Percentiles rank a stretch among this genome's conserved stretches.
Conservation (phyloP, 495 filamentous ascomycete genomes). For the Tetracladium setigerum region DNA sequence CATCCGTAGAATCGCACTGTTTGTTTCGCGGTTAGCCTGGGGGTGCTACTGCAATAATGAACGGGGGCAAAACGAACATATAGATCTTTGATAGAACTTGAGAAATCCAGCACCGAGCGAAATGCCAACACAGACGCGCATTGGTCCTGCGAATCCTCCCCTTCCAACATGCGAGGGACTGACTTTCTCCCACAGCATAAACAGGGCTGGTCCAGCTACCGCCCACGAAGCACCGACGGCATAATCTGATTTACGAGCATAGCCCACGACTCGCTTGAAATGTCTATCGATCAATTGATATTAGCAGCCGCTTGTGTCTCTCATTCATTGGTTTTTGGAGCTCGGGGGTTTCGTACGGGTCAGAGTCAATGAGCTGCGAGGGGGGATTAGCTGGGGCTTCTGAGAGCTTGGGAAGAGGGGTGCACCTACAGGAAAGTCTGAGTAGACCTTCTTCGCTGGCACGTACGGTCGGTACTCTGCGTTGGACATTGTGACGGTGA, state of each 20-base stretch:
- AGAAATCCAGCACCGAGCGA: conserved; percentile 69
- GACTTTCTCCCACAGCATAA: conserved; percentile 72
- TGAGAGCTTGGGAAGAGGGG: not conserved
- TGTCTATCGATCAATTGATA: conserved; percentile 50
- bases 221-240: conserved; percentile 55
- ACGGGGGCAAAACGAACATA: conserved; percentile 31
- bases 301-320: conserved; percentile 3
- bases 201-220: conserved; percentile 59
- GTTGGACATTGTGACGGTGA: conserved; percentile 48
- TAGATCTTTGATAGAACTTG: conserved; percentile 59
- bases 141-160: conserved; percentile 70
- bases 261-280: conserved; percentile 77
- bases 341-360: conserved; percentile 62
- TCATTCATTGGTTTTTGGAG: not conserved
- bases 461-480: conserved; percentile 51
- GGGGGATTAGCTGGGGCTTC: conserved; percentile 14
- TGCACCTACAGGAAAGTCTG: conserved; percentile 69
- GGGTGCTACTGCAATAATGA: not conserved
- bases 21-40: not conserved
- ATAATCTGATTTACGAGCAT: conserved; percentile 81
- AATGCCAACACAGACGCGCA: conserved; percentile 70
- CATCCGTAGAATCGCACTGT: conserved; percentile 90
- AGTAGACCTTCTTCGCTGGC: conserved; percentile 65
- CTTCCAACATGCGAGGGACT: conserved; percentile 73
- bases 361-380: conserved; percentile 86